Evolutionary conservation across 106 monocot genomes (phyloP).

Genomic region (Gastrodia elata): DNA sequence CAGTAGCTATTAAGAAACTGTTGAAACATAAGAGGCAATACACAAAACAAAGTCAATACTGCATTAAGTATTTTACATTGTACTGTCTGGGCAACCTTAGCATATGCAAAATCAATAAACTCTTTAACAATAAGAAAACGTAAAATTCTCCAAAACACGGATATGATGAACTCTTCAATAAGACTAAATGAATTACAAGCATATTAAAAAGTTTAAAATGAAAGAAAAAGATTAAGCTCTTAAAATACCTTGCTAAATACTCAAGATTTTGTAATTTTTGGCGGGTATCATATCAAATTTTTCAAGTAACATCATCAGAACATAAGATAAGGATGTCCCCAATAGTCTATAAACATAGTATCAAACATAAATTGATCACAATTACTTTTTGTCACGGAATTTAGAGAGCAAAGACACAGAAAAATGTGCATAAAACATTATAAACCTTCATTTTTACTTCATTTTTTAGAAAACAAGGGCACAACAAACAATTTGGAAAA

Average conservation of each 20-base stretch:
- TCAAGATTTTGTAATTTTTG: background rate
- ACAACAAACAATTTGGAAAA: background rate
- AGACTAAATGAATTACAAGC: background rate
- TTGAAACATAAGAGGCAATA: conserved; percentile 5
- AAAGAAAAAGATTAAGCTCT: background rate
- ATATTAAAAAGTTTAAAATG: background rate
- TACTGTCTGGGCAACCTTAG: background rate
- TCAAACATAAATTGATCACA: background rate
- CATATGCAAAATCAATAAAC: background rate
- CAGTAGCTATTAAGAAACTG: conserved; percentile 45
- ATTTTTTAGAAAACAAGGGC: background rate
- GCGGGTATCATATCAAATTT: background rate
- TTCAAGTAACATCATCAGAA: background rate
- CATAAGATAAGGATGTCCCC: background rate
- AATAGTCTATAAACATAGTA: background rate
- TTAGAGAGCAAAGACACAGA: background rate
- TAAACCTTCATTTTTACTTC: background rate
- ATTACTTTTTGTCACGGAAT: background rate
- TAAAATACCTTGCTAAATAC: background rate
- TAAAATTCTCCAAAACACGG: background rate
- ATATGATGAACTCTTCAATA: background rate
- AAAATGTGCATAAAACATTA: background rate
- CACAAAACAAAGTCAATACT: background rate
- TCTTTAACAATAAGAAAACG: background rate
- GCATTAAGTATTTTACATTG: background rate